A percentile compares a stretch with the other conserved stretches of the same genome.
phyloP scores from a whole-genome alignment of 371 early-diverging fungal species.

The Rhizopus delemar region DNA sequence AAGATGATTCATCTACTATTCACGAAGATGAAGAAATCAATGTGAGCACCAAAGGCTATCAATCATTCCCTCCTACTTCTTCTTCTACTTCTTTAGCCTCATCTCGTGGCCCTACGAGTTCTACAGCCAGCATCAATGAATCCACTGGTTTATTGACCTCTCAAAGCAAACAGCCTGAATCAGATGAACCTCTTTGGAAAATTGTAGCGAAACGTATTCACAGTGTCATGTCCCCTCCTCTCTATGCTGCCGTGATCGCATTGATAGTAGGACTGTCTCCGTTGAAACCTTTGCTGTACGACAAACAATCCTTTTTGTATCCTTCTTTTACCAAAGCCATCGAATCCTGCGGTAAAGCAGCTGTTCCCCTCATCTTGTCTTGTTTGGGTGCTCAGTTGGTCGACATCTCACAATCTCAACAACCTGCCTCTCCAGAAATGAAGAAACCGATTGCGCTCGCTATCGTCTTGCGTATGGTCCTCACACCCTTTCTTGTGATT shows the following conservation, averaged over 20 bases:
- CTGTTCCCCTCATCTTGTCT: conserved; percentile 70
- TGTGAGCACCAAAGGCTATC: background rate
- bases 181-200: background rate
- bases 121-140: background rate
- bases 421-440: conserved; percentile 11
- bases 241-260: conserved; percentile 62
- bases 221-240: conserved; percentile 63
- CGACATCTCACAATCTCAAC: conserved; percentile 32
- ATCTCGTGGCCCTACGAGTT: background rate
- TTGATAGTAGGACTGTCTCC: conserved; percentile 59
- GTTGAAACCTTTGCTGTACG: conserved; percentile 53
- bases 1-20: conserved; percentile 20
- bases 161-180: conserved; percentile 1
- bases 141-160: background rate
- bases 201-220: conserved; percentile 16
- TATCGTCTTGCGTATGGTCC: conserved; percentile 42
- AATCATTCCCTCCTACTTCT: conserved; percentile 1
- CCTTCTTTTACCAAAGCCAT: conserved; percentile 63
- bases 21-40: conserved; percentile 21
- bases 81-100: background rate
- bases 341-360: conserved; percentile 65
- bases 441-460: conserved; percentile 35
- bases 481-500: conserved; percentile 48
- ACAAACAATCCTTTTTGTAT: conserved; percentile 53
- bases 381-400: conserved; percentile 72